Conservation (phyloP, 208 protist genomes). For the Wallacemonas collosoma region DNA sequence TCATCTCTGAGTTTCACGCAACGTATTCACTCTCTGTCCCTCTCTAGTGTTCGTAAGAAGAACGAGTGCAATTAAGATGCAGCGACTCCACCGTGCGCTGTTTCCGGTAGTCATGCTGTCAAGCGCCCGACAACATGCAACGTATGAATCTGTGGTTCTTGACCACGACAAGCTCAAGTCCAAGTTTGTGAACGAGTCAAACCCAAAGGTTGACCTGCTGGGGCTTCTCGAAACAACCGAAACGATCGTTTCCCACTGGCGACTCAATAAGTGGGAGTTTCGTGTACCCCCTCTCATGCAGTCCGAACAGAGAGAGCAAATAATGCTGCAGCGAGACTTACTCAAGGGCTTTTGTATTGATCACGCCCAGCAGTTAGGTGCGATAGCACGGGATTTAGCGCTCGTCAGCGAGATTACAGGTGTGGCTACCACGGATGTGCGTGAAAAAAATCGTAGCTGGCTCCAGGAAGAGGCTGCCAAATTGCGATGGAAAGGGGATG, state of each 20-base stretch:
- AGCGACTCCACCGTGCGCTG: neutral
- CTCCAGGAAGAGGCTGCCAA: conserved; percentile 75
- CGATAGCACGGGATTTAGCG: conserved; percentile 47
- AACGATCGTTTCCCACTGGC: conserved; percentile 59
- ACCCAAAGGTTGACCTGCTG: conserved; percentile 28
- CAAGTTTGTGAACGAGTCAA: conserved; percentile 21
- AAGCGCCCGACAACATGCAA: conserved; percentile 43
- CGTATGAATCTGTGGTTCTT: conserved; percentile 52
- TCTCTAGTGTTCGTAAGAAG: too few relatives aligned
- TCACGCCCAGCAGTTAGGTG: conserved; percentile 38
- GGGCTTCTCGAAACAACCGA: conserved; percentile 61
- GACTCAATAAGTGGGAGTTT: conserved; percentile 89
- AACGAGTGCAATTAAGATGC: neutral
- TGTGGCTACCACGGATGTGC: conserved; percentile 40
- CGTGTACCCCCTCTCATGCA: conserved; percentile 61
- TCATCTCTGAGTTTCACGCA: too few relatives aligned
- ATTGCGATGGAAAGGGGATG: conserved; percentile 84
- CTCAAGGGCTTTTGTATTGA: conserved; percentile 63
- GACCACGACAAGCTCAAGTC: conserved; percentile 47
- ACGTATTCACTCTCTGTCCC: too few relatives aligned
- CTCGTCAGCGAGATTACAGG: conserved; percentile 49
- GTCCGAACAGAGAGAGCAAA: conserved; percentile 46
- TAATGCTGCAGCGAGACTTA: conserved; percentile 64
- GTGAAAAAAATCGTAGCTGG: conserved; percentile 70
- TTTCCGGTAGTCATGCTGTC: neutral